Base-by-base conservation (phyloP, 768 basidiomycete genomes). In the Suillus spraguei region DNA sequence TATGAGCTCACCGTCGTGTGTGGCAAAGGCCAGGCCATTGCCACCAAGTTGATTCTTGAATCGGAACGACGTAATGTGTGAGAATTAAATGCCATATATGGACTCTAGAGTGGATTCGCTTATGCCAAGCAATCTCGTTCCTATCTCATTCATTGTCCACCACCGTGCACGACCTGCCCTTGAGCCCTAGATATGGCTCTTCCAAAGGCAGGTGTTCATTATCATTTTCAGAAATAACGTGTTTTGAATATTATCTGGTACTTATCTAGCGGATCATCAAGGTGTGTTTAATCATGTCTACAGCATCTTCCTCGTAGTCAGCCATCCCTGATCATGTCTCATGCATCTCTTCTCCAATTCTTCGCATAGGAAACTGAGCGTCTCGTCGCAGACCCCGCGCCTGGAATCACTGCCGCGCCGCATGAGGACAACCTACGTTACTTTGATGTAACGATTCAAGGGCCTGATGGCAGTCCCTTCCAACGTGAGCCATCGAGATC, bases 391-490 rank as follows among this genome's bases (percentile, higher is more conserved):
- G 97, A 99, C 80, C 95, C 97, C 22, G 96, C 96, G 3, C 97
- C 97, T 24, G 97, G 97, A 59, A 99, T 99, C 63, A 87, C 93
- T n/a, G 97, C 97, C 22, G 77, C 82, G 6, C 96, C 97, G 2
- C 97, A 99, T 69, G 95, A 99, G 2, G 97, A 99, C 73, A 99
- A 99, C 78, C 81, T 99, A 63, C 85, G 97, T 60, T 98, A 99
- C 82, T 99, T 99, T 79, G 95, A 99, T 81, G 97, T 99, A 58
- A 91, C 94, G 50, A 97, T 99, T 68, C 84, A 94, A 71, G 97
- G 97, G 32, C 97, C 97, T 2, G 92, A 88, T 65, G 94, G 93
- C 33, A 96, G 94, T 71, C 96, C 97, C 1, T 99, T 98, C 74
- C 85, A 85, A 76, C 85, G 94, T 94, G 72, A 72, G 88, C 82